Evolutionary conservation across 768 basidiomycete species (phyloP), one percentile per base, ranked within the genome.

Genomic region (Lepiota venenata): DNA sequence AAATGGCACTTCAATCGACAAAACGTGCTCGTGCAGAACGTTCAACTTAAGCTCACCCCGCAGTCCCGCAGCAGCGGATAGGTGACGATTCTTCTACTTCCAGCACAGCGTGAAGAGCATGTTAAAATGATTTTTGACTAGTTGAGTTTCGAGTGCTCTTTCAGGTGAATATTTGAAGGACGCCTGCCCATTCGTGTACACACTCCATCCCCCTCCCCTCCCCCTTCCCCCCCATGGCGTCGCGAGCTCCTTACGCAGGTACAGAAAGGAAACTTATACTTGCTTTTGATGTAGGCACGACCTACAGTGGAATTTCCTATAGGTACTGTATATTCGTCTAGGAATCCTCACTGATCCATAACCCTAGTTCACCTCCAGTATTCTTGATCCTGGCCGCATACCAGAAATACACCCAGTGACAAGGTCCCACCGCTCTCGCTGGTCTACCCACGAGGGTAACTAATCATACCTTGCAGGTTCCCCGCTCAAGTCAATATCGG

Each of bases 291-390:
- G 63, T 76, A 3, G 74, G 74, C 9, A 74, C 74, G 1, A 74
- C 75, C 2, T 76, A 67, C 50, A 77, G 74, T 36, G 74, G 75
- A 0, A 63, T 72, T 22, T 76, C 75, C 3, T 80, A 79, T 58
- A 64, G 32, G 64, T 56, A 35, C 48, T 52, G 49, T 46, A 6
- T 1, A 14, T 25, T 20, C 47, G 41, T 40, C 36, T 40, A 54
- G 37, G 47, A 40, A 51, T 43, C 14, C 29, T 47, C 15, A 10
- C 8, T 42, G 14, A 20, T 16, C 40, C 49, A 56, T 38, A 50
- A 18, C 16, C 2, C 16, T 44, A 54, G 22, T 22, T 10, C 22
- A 40, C 21, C 32, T 12, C 25, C 40, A 68, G 69, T 47, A 68
- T 78, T 50, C 64, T 78, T 14, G 77, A 78, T 55, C 76, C 75